phyloP scores from a whole-genome alignment of 1,284 basidiomycete species.

The Irpex lacteus region DNA sequence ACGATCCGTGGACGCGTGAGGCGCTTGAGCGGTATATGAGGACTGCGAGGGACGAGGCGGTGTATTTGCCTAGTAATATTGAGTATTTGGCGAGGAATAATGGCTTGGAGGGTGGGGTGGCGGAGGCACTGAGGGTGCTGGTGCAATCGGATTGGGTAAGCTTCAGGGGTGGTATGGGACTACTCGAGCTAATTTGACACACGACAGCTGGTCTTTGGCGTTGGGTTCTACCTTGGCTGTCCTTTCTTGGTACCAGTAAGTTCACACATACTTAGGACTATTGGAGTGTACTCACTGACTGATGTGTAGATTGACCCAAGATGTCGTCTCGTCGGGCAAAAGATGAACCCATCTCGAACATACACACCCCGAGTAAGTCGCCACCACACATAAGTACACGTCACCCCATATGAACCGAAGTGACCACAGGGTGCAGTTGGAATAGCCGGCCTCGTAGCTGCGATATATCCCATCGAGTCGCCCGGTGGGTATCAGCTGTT shows the following conservation, averaged over 20 bases:
- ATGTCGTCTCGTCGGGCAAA: constrained; percentile 56
- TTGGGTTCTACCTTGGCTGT: constrained; percentile 62
- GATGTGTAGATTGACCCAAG: constrained; percentile 55
- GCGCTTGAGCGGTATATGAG: constrained; percentile 58
- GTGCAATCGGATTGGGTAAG: constrained; percentile 48
- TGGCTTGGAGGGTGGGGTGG: constrained; percentile 43
- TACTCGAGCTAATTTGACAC: constrained; percentile 20
- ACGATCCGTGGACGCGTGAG: constrained; percentile 57
- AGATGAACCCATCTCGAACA: constrained; percentile 65
- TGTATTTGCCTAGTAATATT: constrained; percentile 68
- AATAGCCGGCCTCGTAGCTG: constrained; percentile 56
- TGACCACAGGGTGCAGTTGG: constrained; percentile 57
- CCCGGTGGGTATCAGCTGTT: constrained; percentile 68
- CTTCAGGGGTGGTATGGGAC: not conserved
- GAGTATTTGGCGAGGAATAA: constrained; percentile 68
- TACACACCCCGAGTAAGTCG: constrained; percentile 52
- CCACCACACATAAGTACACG: too few species aligned
- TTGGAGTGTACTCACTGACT: not conserved
- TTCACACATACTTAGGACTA: not conserved
- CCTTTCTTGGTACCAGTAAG: constrained; percentile 58
- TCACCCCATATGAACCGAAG: too few species aligned
- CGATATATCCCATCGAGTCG: constrained; percentile 66
- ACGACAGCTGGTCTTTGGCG: constrained; percentile 52
- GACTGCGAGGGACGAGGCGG: constrained; percentile 52
- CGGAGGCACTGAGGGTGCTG: constrained; percentile 44